Percentiles rank a stretch among this genome's conserved stretches.
phyloP scores from a whole-genome alignment of 192 early-diverging fungal genomes.

The Entophlyctis luteolus region DNA sequence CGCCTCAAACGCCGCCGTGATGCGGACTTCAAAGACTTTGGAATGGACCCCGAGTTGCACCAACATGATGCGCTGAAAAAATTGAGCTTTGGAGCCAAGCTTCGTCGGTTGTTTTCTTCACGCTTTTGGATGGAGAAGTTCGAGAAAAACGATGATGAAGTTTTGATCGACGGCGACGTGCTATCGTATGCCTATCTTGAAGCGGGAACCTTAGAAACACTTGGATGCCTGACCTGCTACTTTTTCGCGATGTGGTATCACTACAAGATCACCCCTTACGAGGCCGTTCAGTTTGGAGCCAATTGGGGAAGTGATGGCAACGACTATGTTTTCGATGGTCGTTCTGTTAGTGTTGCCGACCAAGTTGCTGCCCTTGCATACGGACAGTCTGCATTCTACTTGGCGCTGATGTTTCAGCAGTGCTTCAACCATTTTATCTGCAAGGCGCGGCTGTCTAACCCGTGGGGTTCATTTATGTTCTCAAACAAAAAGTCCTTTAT shows the following conservation, averaged over 20 bases:
- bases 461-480: constrained; percentile 78
- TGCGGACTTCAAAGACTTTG: constrained; percentile 6
- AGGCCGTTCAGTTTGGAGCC: constrained; percentile 39
- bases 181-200: constrained; percentile 85
- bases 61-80: constrained; percentile 22
- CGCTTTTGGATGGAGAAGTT: constrained; percentile 43
- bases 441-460: constrained; percentile 74
- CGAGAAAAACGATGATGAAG: constrained; percentile 56
- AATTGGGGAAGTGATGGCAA: constrained; percentile 27
- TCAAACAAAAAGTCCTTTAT: constrained; percentile 48
- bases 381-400: constrained; percentile 75
- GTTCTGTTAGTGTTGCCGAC: constrained; percentile 31
- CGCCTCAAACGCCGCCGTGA: constrained; percentile 11
- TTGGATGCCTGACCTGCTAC: constrained; percentile 66
- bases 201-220: constrained; percentile 71
- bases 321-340: constrained; percentile 19
- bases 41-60: constrained; percentile 1
- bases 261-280: constrained; percentile 55
- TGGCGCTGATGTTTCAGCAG: constrained; percentile 78
- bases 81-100: constrained; percentile 24
- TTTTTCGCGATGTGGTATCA: constrained; percentile 75
- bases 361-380: constrained; percentile 70
- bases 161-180: constrained; percentile 86
- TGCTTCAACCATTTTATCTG: constrained; percentile 93
- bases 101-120: constrained; percentile 23